These are phyloP conservation scores for Arthrobotrys musiformis DNA, from an alignment of 2,329 filamentous ascomycete species.

Conservation along the genomic window DNA sequence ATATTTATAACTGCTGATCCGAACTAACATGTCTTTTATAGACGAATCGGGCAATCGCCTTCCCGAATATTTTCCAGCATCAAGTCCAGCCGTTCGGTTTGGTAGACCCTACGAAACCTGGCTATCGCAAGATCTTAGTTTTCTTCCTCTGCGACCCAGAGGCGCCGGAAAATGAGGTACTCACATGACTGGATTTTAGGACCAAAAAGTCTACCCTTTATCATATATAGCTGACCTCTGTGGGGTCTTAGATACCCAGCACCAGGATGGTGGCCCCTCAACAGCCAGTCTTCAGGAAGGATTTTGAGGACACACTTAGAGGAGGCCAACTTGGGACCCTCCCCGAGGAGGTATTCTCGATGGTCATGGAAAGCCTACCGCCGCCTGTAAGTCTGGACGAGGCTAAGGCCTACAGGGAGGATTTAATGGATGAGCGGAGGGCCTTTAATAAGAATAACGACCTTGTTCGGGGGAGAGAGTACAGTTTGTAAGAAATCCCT, in stretches of 20 bases:
- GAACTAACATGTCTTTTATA: background rate
- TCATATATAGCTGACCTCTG: background rate
- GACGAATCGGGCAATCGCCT: conserved; percentile 66
- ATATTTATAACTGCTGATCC: no score
- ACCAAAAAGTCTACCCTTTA: no score
- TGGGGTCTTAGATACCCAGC: conserved; percentile 8
- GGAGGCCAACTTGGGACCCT: conserved; percentile 21
- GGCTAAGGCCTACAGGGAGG: conserved; percentile 62
- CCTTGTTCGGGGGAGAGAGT: conserved; percentile 6
- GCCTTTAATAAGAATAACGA: conserved; percentile 31
- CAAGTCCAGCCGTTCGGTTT: conserved; percentile 67
- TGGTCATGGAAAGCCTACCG: conserved; percentile 54
- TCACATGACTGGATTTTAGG: no score
- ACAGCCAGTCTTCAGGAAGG: conserved; percentile 19
- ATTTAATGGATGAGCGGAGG: conserved; percentile 63
- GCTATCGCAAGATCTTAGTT: conserved; percentile 69
- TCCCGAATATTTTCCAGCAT: conserved; percentile 70
- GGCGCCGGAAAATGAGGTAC: conserved; percentile 38
- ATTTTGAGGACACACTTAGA: conserved; percentile 16
- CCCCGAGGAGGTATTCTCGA: conserved; percentile 54
- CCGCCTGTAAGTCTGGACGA: conserved; percentile 61
- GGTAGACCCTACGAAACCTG: conserved; percentile 66
- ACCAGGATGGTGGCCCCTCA: conserved; percentile 36
- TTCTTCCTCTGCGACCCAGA: conserved; percentile 71
- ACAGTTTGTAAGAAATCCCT: conserved; percentile 28